Base-by-base conservation (phyloP, 1,284 basidiomycete genomes). In the Trametes sp. region DNA sequence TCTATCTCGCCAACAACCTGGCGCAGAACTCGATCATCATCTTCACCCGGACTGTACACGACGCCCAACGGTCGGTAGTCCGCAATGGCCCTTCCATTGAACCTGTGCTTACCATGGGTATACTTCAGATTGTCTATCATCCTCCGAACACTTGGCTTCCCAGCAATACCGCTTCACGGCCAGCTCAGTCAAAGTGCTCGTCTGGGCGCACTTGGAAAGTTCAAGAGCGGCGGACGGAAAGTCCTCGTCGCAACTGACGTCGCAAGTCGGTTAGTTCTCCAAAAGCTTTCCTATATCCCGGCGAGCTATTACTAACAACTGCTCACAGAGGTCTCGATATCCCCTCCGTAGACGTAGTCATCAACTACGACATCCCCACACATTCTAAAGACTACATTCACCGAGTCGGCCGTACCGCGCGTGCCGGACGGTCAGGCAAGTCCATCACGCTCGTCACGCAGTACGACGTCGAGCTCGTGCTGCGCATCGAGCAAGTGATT, bases 381-480 rank as follows among this genome's bases (percentile, higher is more conserved):
- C 95, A 99, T 76, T 98, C 96, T 29, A 99, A 99, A 81, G 98
- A 99, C 77, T 99, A 99, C 77, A 98, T 99, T 61, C 98, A 99
- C 76, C 89, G 98, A 60, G 98, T 99, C 21, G 98, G 98, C 36
- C 89, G 98, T 66, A 99, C 98, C 33, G 98, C 98, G 2, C 91
- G 98, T 75, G 98, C 98, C 0, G 98, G 98, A 16, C 87, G 98
- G 45, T 89, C 94, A 1, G 98, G 98, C 45, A 98, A 98, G 79
- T 92, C 94, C 1, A 93, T 99, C 69, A 98, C 98, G 13, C 84
- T 99, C 24, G 96, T 98, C 13, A 96, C 97, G 1, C 98, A 99
- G 78, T 99, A 99, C 77, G 97, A 99, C 72, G 96, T 99, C 61
- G 98, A 99, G 77, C 85, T 98, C 57, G 81, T 99, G 13, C 95